Evolutionary conservation across 2,329 filamentous ascomycete species (phyloP), one percentile per base, ranked within the genome.

Genomic region (Aspergillus brunneoviolaceus): DNA sequence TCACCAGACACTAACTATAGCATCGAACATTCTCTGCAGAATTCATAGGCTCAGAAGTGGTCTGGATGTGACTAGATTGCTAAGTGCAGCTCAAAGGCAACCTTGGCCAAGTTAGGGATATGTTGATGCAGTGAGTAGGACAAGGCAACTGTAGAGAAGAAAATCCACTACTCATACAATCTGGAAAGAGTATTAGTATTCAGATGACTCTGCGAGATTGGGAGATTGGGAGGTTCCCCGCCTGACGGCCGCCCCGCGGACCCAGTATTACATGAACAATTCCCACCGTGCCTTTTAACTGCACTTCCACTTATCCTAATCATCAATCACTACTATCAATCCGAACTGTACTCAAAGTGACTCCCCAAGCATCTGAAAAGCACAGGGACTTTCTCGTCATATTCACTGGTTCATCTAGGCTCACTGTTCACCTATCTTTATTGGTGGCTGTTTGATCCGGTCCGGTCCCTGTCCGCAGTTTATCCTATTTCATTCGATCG

Each of bases 221-320:
- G 11, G 51, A 39, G 51, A 42, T 29, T 53, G 35, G 51, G 23
- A 53, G 35, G 19, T 53, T 53, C 51, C 51, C 51, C 51, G 51
- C 51, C 51, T 53, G 35, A 53, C 51, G 51, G 51, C 51, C 51
- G 51, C 51, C 51, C 51, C 51, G 51, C 51, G 51, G 51, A 53
- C 35, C 31, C 42, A 42, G 21, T 19, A 9, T 45, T 45, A 42
- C 33, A 35, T 35, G 33, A 35, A 27, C 33, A 19, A 19, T 11
- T 53, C 51, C 51, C 35, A 21, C 51, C 9, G 33, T 21, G 45
- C 23, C 27, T 27, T 14, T 27, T 12, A 14, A 29, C 33, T 25
- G 51, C 12, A 52, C n/a, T 53, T 19, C 51, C 27, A 29, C 27
- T 29, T 7, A 23, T 53, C 23, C 21, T 16, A 19, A 27, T 53